phyloP scores from a whole-genome alignment of 495 filamentous ascomycete genomes.

The Neurospora sublineolata region DNA sequence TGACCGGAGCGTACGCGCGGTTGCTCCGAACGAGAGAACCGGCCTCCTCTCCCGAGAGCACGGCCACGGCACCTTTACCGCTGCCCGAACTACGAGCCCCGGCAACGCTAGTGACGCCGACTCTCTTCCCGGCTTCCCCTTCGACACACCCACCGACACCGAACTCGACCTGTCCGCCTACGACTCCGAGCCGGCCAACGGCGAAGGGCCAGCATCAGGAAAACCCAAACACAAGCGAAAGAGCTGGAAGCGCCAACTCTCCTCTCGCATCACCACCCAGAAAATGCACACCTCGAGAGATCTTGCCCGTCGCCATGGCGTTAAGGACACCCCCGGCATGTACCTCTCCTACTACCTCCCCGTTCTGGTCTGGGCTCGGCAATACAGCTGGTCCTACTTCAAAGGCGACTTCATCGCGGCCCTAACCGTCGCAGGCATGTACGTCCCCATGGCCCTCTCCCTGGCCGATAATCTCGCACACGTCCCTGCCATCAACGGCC shows the following conservation, averaged over 20 bases:
- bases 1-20: not conserved
- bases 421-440: constrained; percentile 89
- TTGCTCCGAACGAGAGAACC: constrained; percentile 28
- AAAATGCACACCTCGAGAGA: constrained; percentile 52
- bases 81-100: constrained; percentile 43
- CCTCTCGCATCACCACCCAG: constrained; percentile 35
- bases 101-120: constrained; percentile 15
- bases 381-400: constrained; percentile 72
- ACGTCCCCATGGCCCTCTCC: constrained; percentile 94
- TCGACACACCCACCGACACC: constrained; percentile 10
- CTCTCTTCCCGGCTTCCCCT: constrained; percentile 20
- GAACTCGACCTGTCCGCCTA: constrained; percentile 12
- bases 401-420: constrained; percentile 79
- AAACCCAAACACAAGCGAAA: constrained; percentile 8
- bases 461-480: constrained; percentile 90
- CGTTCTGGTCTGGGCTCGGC: constrained; percentile 72
- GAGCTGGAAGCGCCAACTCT: constrained; percentile 26
- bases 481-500: constrained; percentile 85
- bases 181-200: constrained; percentile 4
- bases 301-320: constrained; percentile 49
- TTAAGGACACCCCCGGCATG: constrained; percentile 47
- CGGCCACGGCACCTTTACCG: constrained; percentile 59
- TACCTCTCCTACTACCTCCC: constrained; percentile 93
- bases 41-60: constrained; percentile 29
- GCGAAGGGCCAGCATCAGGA: constrained; percentile 9